Base-by-base conservation (phyloP, 768 basidiomycete species). In the Boletus vinaceobasis region DNA sequence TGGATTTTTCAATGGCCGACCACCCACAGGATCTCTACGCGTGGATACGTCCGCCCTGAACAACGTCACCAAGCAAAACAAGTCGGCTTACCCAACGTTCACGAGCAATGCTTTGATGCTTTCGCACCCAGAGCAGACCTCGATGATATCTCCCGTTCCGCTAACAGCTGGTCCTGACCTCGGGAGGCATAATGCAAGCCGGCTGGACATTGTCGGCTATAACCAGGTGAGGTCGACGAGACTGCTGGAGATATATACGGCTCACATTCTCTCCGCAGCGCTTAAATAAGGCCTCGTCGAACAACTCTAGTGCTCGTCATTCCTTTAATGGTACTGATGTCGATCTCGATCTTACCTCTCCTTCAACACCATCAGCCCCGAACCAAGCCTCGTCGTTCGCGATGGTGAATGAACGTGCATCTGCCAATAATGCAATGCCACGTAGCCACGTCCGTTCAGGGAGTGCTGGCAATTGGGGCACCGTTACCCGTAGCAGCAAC, bases 121-220 rank as follows among this genome's bases (percentile, higher is more conserved):
- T 52, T 67, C 72, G n/a, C 65, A 73, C 14, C 77, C 79, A 43
- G 87, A 88, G 43, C 83, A 82, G 46, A 70, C 79, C 27, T 72
- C 80, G 19, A 77, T 80, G 55, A 83, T 87, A 67, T 88, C 87
- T 21, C 88, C 89, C 53, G 86, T 84, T 46, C 90, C 90, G 35
- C 81, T 90, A 57, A 93, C 90, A 54, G 90, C 90, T 53, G 90
- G 89, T 47, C 90, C 90, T 59, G 90, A 92, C 71, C 76, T 93
- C 42, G 90, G 90, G 62, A 78, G 90, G 62, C 87, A 90, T 64
- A 85, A 82, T 64, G 79, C 79, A 60, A 80, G 84, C 21, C 79
- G 88, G 39, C 68, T 84, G 61, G 88, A 88, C 66, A 90, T 88
- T 62, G 85, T 90, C 49, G 82, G 86, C 33, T 84, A 82, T 68